Percentiles rank a stretch among this genome's conserved stretches.
These are phyloP conservation scores for Ogataea wickerhamii DNA, from an alignment of 805 yeast species.

Conservation along the genomic window DNA sequence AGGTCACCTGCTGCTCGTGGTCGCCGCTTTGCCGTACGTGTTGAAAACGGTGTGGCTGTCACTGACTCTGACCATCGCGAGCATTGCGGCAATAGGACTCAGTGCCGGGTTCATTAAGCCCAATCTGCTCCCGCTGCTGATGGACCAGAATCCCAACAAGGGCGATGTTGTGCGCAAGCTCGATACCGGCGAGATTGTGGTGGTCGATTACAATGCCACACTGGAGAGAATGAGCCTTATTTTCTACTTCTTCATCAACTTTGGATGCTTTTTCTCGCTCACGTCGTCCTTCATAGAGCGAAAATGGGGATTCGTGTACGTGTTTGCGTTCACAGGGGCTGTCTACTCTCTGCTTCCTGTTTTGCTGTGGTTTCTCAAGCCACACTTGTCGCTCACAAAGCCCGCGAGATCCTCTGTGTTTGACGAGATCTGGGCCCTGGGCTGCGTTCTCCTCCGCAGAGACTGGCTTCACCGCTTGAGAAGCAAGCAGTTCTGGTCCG, in stretches of 20 bases:
- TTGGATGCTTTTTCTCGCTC: slow-evolving; percentile 49
- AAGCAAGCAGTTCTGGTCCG: slow-evolving; percentile 40
- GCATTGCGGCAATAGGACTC: slow-evolving; percentile 36
- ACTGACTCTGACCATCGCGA: slow-evolving; percentile 35
- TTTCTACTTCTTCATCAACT: slow-evolving; percentile 52
- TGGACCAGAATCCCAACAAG: slow-evolving; percentile 60
- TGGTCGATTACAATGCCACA: slow-evolving; percentile 46
- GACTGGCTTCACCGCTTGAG: slow-evolving; percentile 39
- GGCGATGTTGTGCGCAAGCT: slow-evolving; percentile 51
- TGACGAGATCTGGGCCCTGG: slow-evolving; percentile 37
- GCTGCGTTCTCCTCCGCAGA: slow-evolving; percentile 37
- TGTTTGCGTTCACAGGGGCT: slow-evolving; percentile 49
- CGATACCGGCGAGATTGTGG: slow-evolving; percentile 54
- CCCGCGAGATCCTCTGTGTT: slow-evolving; percentile 44
- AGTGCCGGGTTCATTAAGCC: slow-evolving; percentile 56
- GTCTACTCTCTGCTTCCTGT: slow-evolving; percentile 47
- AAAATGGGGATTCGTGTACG: slow-evolving; percentile 48
- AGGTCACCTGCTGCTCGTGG: slow-evolving; percentile 44
- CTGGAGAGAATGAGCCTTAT: slow-evolving; percentile 38
- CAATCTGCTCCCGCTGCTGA: slow-evolving; percentile 44
- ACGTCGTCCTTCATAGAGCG: slow-evolving; percentile 48
- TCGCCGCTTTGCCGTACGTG: slow-evolving; percentile 44
- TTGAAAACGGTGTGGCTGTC: slow-evolving; percentile 27
- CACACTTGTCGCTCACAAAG: slow-evolving; percentile 32
- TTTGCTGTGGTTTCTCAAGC: slow-evolving; percentile 36